Percentiles rank a stretch among this genome's conserved stretches.
These are phyloP conservation scores for Ettlia oleoabundans DNA, from an alignment of 139 green algal species.

Conservation along the genomic window DNA sequence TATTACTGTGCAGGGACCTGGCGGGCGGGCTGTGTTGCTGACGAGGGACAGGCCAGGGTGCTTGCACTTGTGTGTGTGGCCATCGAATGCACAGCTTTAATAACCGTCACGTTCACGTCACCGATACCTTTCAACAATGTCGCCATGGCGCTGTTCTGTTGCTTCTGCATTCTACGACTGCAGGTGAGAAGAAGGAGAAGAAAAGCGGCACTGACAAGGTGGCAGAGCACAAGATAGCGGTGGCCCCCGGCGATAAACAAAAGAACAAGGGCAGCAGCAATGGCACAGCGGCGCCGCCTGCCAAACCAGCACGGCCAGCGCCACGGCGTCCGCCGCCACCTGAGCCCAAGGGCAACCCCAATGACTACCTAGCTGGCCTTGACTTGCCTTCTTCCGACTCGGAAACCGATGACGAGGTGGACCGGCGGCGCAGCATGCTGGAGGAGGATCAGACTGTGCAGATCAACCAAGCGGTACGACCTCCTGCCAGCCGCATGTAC, in stretches of 20 bases:
- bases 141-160: neutral
- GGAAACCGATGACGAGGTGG: slow-evolving; percentile 70
- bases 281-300: slow-evolving; percentile 4
- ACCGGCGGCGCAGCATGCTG: slow-evolving; percentile 41
- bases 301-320: neutral
- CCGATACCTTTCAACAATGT: neutral
- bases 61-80: no score
- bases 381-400: slow-evolving; percentile 88
- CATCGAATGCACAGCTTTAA: no score
- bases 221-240: slow-evolving; percentile 1
- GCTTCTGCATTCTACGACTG: no score
- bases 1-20: neutral
- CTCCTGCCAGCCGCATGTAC: no score
- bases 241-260: neutral
- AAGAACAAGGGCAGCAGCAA: slow-evolving; percentile 48
- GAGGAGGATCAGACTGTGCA: slow-evolving; percentile 63
- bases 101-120: no score
- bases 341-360: slow-evolving; percentile 22
- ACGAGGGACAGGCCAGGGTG: no score
- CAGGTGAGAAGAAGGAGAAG: slow-evolving; percentile 68
- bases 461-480: slow-evolving; percentile 1
- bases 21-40: no score
- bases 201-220: slow-evolving; percentile 40
- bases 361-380: slow-evolving; percentile 89
- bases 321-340: slow-evolving; percentile 40